Percentiles rank a stretch among this genome's conserved stretches.
Conservation (phyloP, 140 eudicot species). For the Bidens hawaiensis region DNA sequence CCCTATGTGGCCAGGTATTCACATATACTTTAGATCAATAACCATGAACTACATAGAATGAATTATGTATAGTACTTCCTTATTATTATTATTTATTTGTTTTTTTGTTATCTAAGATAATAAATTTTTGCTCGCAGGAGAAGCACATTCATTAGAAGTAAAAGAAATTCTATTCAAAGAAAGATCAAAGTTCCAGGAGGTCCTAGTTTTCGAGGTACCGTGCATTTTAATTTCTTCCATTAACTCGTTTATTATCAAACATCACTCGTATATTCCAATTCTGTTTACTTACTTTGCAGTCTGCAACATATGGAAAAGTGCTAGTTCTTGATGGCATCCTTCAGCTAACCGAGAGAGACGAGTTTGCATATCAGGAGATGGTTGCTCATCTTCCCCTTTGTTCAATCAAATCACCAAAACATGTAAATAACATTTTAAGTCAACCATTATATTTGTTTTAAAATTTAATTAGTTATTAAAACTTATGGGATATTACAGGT, state of each 20-base stretch:
- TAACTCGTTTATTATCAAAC: neutral
- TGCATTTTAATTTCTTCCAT: neutral
- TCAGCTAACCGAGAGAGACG: constrained; percentile 91
- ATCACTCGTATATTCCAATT: neutral
- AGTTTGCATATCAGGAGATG: constrained; percentile 98
- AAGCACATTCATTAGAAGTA: constrained; percentile 89
- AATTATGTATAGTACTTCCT: neutral
- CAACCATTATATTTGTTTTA: neutral
- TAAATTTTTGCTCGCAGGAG: constrained; percentile 43
- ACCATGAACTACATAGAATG: neutral
- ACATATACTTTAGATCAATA: neutral
- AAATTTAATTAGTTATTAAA: neutral
- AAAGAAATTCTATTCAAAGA: constrained; percentile 62
- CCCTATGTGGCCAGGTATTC: constrained; percentile 94
- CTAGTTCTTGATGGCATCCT: constrained; percentile 95
- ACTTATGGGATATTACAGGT: constrained; percentile 45
- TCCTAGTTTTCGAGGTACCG: constrained; percentile 81
- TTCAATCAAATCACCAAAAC: constrained; percentile 84
- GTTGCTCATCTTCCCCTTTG: constrained; percentile 94
- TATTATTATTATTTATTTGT: too few relatives aligned
- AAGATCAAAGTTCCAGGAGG: constrained; percentile 78
- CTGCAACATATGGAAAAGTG: constrained; percentile 74
- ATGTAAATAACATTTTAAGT: constrained; percentile 34
- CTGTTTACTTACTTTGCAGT: constrained; percentile 41
- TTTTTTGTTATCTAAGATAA: neutral